phyloP scores from a whole-genome alignment of 164 flowering plant species.

The Vitis labrusca region DNA sequence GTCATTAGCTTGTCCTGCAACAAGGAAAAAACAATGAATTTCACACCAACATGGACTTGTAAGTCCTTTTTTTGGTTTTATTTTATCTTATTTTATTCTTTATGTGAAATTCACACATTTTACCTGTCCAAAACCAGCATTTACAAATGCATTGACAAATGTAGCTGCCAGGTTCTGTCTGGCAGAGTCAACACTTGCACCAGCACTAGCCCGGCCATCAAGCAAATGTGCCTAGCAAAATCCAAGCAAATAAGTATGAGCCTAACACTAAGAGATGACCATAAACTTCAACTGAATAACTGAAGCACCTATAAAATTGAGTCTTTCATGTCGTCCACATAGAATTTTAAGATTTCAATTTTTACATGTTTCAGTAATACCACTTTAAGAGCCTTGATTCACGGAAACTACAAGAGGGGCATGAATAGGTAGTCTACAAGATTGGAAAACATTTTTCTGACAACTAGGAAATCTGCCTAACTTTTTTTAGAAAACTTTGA shows the following conservation, averaged over 20 bases:
- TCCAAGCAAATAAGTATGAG: not conserved
- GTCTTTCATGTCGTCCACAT: no score
- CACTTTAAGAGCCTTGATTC: no score
- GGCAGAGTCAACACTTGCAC: conserved; percentile 97
- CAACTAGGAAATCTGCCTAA: no score
- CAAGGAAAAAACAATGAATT: conserved; percentile 3
- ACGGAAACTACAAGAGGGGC: no score
- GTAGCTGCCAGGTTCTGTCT: conserved; percentile 97
- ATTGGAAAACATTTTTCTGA: no score
- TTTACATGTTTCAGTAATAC: no score
- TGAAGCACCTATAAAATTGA: no score
- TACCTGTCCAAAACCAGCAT: conserved; percentile 99
- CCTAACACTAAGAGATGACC: not conserved
- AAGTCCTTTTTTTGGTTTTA: no score
- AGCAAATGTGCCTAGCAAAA: conserved; percentile 80
- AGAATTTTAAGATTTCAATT: no score
- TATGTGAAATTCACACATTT: not conserved
- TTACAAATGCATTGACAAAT: conserved; percentile 98
- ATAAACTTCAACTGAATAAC: not conserved
- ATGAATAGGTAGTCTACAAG: no score
- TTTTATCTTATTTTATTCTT: not conserved
- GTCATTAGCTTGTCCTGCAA: conserved; percentile 96
- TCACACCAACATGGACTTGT: not conserved
- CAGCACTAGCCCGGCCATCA: conserved; percentile 96
- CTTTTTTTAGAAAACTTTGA: no score